Evolutionary conservation across 2,329 filamentous ascomycete genomes (phyloP).

Genomic region (Hypoxylon sp.): DNA sequence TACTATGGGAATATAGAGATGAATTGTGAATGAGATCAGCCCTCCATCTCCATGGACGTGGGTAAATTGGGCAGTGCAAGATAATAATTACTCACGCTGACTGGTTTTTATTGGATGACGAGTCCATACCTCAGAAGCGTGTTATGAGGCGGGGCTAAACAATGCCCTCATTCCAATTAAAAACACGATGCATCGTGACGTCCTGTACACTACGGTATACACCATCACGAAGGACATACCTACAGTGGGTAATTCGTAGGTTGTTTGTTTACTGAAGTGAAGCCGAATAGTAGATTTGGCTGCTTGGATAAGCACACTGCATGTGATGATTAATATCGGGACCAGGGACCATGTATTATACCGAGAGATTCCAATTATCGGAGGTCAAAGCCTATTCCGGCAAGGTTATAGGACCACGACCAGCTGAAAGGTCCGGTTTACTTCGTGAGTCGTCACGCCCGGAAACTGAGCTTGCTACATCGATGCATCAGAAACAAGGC

Average conservation of each 20-base stretch:
- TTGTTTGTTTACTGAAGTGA: conserved; percentile 10
- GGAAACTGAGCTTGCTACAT: conserved; percentile 7
- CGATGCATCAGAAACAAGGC: conserved; percentile 6
- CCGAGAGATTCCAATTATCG: conserved; percentile 25
- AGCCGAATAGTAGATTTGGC: conserved; percentile 17
- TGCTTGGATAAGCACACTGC: conserved; percentile 10
- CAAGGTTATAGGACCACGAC: neutral
- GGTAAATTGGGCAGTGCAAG: conserved; percentile 33
- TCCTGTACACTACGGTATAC: conserved; percentile 32
- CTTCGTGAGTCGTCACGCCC: conserved; percentile 13
- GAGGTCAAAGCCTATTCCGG: conserved; percentile 17
- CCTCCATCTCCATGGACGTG: conserved; percentile 27
- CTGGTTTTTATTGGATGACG: conserved; percentile 25
- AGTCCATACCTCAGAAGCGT: conserved; percentile 12
- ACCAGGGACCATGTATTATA: conserved; percentile 31
- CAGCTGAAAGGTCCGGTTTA: conserved; percentile 12
- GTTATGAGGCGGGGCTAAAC: conserved; percentile 30
- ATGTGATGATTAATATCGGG: conserved; percentile 34
- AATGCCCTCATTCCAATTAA: conserved; percentile 19
- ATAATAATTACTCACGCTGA: conserved; percentile 34
- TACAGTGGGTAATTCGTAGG: neutral
- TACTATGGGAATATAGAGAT: conserved; percentile 13
- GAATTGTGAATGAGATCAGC: conserved; percentile 32
- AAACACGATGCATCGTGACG: conserved; percentile 32
- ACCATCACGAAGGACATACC: conserved; percentile 24